Evolutionary conservation across 768 basidiomycete species (phyloP).

Genomic region (Asterophora parasitica): DNA sequence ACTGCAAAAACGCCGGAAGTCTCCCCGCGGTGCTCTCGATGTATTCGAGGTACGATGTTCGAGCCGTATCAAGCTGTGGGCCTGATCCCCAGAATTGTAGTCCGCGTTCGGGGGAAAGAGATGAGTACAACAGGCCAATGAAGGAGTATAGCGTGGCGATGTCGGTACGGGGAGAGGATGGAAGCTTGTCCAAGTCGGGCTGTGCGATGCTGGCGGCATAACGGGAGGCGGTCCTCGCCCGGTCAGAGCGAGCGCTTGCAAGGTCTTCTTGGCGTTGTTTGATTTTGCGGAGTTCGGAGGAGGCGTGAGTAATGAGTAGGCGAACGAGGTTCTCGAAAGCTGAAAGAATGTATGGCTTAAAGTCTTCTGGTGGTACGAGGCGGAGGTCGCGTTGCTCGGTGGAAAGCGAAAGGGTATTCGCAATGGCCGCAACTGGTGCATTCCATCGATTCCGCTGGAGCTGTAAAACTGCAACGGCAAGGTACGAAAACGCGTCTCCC

Average conservation of each 20-base stretch:
- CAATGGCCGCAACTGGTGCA: conserved; percentile 30
- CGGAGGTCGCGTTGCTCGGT: conserved; percentile 42
- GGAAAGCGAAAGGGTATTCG: conserved; percentile 27
- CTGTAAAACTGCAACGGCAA: conserved; percentile 55
- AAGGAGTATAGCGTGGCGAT: conserved; percentile 81
- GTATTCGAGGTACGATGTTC: conserved; percentile 50
- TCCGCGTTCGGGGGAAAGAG: conserved; percentile 69
- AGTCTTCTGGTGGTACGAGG: conserved; percentile 42
- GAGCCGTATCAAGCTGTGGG: conserved; percentile 35
- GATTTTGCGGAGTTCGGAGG: conserved; percentile 79
- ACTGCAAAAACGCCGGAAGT: conserved; percentile 76
- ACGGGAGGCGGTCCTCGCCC: conserved; percentile 49
- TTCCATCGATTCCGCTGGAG: conserved; percentile 41
- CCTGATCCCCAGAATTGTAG: conserved; percentile 84
- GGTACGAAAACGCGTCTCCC: conserved; percentile 74
- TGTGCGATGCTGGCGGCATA: conserved; percentile 36
- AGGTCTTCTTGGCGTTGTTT: conserved; percentile 90
- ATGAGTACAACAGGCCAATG: conserved; percentile 74
- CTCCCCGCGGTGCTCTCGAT: conserved; percentile 59
- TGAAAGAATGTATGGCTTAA: conserved; percentile 51
- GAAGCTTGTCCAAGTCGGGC: conserved; percentile 32
- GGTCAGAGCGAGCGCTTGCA: conserved; percentile 60
- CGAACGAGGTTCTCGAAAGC: conserved; percentile 70
- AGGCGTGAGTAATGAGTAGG: conserved; percentile 69
- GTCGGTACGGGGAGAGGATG: conserved; percentile 64